A percentile compares a stretch with the other conserved stretches of the same genome.
These are phyloP conservation scores for Larix kaempferi DNA, from an alignment of 75 land plant genomes.

Conservation along the genomic window DNA sequence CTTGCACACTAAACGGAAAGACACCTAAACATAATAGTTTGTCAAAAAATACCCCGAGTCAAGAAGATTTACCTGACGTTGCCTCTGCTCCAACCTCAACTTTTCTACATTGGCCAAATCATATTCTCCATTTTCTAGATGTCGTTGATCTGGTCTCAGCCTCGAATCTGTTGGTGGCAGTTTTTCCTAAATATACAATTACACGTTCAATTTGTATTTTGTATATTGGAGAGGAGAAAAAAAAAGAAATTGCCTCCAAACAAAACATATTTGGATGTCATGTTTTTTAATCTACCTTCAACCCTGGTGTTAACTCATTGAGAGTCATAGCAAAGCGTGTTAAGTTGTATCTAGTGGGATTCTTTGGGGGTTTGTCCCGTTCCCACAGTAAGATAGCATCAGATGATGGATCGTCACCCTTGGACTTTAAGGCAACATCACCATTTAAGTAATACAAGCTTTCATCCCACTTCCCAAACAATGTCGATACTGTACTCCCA, in stretches of 20 bases:
- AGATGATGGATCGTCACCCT: slow-evolving; percentile 21
- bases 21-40: background rate
- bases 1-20: background rate
- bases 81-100: slow-evolving; percentile 61
- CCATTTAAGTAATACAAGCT: slow-evolving; percentile 49
- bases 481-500: slow-evolving; percentile 51
- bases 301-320: slow-evolving; percentile 59
- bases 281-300: slow-evolving; percentile 32
- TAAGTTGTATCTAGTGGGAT: slow-evolving; percentile 55
- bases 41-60: background rate
- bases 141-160: slow-evolving; percentile 74
- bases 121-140: slow-evolving; percentile 79
- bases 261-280: background rate
- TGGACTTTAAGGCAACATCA: slow-evolving; percentile 24
- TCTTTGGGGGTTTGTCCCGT: slow-evolving; percentile 32
- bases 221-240: background rate
- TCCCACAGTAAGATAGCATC: slow-evolving; percentile 43
- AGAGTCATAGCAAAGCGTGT: slow-evolving; percentile 59
- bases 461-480: slow-evolving; percentile 82
- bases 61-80: slow-evolving; percentile 46
- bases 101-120: slow-evolving; percentile 72
- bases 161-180: slow-evolving; percentile 88
- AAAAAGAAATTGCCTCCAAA: background rate
- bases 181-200: slow-evolving; percentile 44
- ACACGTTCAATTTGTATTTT: background rate